A percentile compares a stretch with the other conserved stretches of the same genome.
Evolutionary conservation across 345 rosid species (phyloP).

Genomic region (Arabidopsis arenosa): DNA sequence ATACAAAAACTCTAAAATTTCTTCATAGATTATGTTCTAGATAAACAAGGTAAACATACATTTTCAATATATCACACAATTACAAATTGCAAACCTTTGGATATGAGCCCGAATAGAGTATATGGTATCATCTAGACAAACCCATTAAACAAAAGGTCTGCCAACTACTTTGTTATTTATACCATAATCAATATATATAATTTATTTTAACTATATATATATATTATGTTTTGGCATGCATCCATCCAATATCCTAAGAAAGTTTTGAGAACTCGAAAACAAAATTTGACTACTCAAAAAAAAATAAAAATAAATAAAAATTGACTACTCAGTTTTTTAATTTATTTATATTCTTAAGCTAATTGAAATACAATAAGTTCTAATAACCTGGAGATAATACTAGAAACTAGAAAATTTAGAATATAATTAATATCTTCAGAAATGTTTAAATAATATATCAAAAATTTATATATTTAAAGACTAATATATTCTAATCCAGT

Average conservation of each 20-base stretch:
- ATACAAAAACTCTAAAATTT: neutral
- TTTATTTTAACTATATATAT: neutral
- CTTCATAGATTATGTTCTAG: neutral
- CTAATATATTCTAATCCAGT: neutral
- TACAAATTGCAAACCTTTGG: slow-evolving; percentile 5
- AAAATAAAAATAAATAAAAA: no score
- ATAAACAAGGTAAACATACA: neutral
- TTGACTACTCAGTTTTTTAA: neutral
- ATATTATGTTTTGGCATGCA: neutral
- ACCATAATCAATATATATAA: neutral
- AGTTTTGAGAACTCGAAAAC: neutral
- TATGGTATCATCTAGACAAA: neutral
- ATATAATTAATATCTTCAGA: neutral
- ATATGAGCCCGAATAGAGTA: neutral
- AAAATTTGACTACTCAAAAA: neutral
- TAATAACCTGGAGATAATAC: neutral
- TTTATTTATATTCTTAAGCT: neutral
- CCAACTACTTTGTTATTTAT: neutral
- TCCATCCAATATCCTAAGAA: neutral
- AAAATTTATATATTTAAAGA: neutral
- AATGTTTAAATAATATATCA: neutral
- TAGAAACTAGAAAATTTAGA: neutral
- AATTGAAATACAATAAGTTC: neutral
- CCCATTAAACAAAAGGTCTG: slow-evolving; percentile 18
- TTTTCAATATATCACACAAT: neutral